Conservation (phyloP, 192 early-diverging fungal genomes). For the Gaertneriomyces semiglobifer region DNA sequence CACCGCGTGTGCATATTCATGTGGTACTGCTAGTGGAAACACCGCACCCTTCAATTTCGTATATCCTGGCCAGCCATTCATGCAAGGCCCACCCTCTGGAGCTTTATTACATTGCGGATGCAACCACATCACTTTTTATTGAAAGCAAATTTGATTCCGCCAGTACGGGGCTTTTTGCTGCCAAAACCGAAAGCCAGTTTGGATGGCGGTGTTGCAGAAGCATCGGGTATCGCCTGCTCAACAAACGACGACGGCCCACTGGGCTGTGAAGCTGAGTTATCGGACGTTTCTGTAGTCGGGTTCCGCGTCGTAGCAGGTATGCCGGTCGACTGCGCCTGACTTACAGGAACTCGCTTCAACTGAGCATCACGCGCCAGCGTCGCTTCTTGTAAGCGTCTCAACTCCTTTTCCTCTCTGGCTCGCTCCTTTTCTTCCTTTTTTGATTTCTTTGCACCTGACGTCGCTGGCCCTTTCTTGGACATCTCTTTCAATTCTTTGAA, state of each 20-base stretch:
- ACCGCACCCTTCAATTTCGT: too few species aligned
- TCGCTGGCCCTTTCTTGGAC: slow-evolving; percentile 30
- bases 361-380: slow-evolving; percentile 34
- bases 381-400: slow-evolving; percentile 63
- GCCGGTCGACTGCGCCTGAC: not conserved
- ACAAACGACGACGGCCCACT: not conserved
- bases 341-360: not conserved
- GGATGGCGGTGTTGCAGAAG: not conserved
- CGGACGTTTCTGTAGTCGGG: slow-evolving; percentile 5
- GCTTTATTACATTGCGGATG: too few species aligned
- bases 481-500: slow-evolving; percentile 77
- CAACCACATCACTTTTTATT: slow-evolving; percentile 1
- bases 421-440: slow-evolving; percentile 58
- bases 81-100: too few species aligned
- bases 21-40: too few species aligned
- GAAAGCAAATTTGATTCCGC: slow-evolving; percentile 26
- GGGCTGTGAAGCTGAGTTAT: slow-evolving; percentile 3
- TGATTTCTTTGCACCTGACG: slow-evolving; percentile 40
- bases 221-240: not conserved
- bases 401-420: slow-evolving; percentile 64
- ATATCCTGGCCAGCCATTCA: too few species aligned
- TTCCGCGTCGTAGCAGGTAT: not conserved
- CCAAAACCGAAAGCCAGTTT: slow-evolving; percentile 32
- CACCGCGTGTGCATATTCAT: too few species aligned
- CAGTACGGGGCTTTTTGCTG: slow-evolving; percentile 13